Evolutionary conservation across 106 monocot species (phyloP), one percentile per base, ranked within the genome.

Genomic region (Vanilla planifolia): DNA sequence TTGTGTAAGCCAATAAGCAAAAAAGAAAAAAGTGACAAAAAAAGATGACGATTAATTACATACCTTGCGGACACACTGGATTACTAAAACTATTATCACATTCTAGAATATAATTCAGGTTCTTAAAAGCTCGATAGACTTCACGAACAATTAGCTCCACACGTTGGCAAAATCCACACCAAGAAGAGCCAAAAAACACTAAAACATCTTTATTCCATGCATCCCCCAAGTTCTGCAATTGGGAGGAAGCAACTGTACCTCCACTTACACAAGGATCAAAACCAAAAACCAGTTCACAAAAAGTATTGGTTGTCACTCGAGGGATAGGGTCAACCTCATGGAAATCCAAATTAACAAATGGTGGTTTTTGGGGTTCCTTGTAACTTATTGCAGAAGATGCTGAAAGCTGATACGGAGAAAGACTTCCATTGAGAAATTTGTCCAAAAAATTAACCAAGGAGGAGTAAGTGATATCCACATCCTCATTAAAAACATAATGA

Each of bases 301-400:
- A 88, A 43, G 67, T 64, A 29, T 62, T 77, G 9, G 67, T 65
- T 55, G 81, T 70, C 52, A 88, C 71, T 69, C 57, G 78, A 42
- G 96, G 91, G 23, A 96, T 55, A 50, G 72, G 61, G 72, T 84
- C 69, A 64, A 71, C 69, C 73, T 96, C 96, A 68, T 77, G 96
- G 61, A 91, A 91, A 79, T 91, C 91, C 61, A 71, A 62, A 55
- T 96, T 96, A 34, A 96, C 76, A 81, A 91, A 88, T 69, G 96
- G 96, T 52, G 91, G 91, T n/a, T 37, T 65, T 36, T 81, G 84
- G 28, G 44, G 52, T 46, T 79, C 74, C 50, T 83, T 91, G 33
- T 70, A 65, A 57, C 16, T 74, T 40, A 17, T 27, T 35, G 61
- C 20, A 69, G 69, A 16, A 16, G 55, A 65, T 59, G 72, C 74